Evolutionary conservation across 164 flowering plant species (phyloP), one percentile per base, ranked within the genome.

Genomic region (Houttuynia cordata): DNA sequence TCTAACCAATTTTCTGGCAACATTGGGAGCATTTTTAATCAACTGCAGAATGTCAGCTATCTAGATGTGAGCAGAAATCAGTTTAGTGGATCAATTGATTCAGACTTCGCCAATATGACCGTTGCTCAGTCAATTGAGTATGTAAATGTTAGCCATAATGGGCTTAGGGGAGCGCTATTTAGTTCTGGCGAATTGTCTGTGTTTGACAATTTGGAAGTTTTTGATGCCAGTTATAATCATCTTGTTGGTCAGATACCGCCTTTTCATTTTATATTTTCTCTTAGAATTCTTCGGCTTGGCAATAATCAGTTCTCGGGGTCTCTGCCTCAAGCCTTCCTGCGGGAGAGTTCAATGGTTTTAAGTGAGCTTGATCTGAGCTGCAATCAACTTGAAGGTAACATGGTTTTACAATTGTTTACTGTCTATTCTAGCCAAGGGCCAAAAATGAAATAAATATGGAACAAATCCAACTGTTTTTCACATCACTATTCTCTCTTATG

Each of bases 301-400:
- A 70, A 62, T 62, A 87, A 85, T 66, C 74, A 63, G 51, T 66
- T 87, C 20, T 75, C 87, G 2, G 89, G 88, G 52, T 74, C 85
- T 49, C 60, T 87, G 24, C 91, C 91, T 1, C 77, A 73, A 65
- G 81, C 71, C 59, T 79, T 82, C 54, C 58, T 87, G 59, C 81
- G 73, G 60, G 95, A 82, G n/a, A n/a, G n/a, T 66, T 82, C 95
- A 37, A 79, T 71, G 79, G 57, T 83, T 21, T 69, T 85, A 64
- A 68, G 77, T 25, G 91, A 85, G 47, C 74, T 87, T 70, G 95
- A 85, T 76, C 81, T 87, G 53, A 82, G 91, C 79, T n/a, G n/a
- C n/a, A n/a, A n/a, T n/a, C n/a, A n/a, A n/a, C n/a, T n/a, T n/a
- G n/a, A n/a, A n/a, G n/a, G n/a, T n/a, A n/a, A n/a, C n/a, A n/a